Percentiles rank a stretch among this genome's conserved stretches.
Evolutionary conservation across 139 green algal genomes (phyloP).

Genomic region (Pseudopediastrum boryanum): DNA sequence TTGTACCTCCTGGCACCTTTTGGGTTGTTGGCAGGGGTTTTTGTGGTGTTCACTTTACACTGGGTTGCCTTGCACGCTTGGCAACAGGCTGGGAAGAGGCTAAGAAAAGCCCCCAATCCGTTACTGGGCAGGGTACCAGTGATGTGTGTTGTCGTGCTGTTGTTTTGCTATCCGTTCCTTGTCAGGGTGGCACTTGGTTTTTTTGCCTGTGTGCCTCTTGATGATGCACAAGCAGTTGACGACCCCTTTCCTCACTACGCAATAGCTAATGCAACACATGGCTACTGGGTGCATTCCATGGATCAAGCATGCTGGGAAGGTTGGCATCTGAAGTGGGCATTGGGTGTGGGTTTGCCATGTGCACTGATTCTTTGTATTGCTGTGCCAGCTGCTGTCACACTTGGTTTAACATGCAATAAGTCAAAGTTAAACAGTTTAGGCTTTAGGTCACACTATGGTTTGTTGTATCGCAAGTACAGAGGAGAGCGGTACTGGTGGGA

Average conservation of each 20-base stretch:
- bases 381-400: not conserved
- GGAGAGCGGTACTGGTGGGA: not conserved
- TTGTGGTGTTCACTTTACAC: slow-evolving; percentile 1
- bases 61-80: no score
- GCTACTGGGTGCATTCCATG: slow-evolving; percentile 17
- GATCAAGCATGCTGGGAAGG: not conserved
- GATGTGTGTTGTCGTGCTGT: not conserved
- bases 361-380: slow-evolving; percentile 6
- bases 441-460: not conserved
- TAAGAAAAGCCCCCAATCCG: no score
- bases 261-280: not conserved
- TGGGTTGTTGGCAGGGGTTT: not conserved
- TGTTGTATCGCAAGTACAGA: slow-evolving; percentile 14
- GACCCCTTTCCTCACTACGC: slow-evolving; percentile 8
- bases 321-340: not conserved
- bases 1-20: not conserved
- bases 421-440: not conserved
- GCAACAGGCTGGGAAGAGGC: no score
- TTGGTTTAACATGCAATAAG: not conserved
- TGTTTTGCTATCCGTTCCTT: not conserved
- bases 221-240: not conserved
- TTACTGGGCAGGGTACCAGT: no score
- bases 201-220: slow-evolving; percentile 3
- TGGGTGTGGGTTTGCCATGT: not conserved
- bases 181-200: not conserved